Evolutionary conservation across 2,329 filamentous ascomycete species (phyloP).

Genomic region (Talaromyces sp.): DNA sequence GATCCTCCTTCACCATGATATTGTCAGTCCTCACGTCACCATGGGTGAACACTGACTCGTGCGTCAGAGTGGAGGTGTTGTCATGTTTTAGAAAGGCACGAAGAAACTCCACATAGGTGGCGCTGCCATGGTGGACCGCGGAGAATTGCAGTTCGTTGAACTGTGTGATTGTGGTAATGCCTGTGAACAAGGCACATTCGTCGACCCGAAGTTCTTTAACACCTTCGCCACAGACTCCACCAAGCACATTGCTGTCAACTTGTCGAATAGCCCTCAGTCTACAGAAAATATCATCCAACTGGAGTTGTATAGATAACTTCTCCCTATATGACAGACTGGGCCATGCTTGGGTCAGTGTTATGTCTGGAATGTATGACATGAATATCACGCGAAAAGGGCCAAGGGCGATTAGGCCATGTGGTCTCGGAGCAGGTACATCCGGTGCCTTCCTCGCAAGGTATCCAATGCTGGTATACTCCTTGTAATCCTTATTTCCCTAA

Average conservation of each 20-base stretch:
- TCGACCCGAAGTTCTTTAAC: constrained; percentile 25
- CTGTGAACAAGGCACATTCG: constrained; percentile 23
- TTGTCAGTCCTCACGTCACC: constrained; percentile 25
- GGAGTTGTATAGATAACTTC: constrained; percentile 22
- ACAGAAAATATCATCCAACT: constrained; percentile 20
- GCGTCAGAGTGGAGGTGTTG: constrained; percentile 1
- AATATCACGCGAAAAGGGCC: constrained; percentile 27
- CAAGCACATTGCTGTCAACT: constrained; percentile 20
- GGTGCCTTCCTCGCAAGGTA: constrained; percentile 24
- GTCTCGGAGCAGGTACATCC: constrained; percentile 27
- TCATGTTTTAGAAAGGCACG: constrained; percentile 22
- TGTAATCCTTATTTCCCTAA: constrained; percentile 20
- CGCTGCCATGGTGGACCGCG: constrained; percentile 20
- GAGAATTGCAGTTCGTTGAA: constrained; percentile 26
- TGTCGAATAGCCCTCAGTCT: constrained; percentile 23
- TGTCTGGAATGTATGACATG: constrained; percentile 27
- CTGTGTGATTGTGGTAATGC: constrained; percentile 21
- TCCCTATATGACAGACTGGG: constrained; percentile 20
- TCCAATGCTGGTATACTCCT: constrained; percentile 28
- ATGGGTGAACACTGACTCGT: constrained; percentile 27
- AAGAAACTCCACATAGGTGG: constrained; percentile 24
- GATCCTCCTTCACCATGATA: constrained; percentile 24
- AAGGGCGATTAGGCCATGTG: constrained; percentile 26
- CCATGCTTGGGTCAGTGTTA: constrained; percentile 25
- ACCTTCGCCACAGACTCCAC: constrained; percentile 27